A percentile compares a stretch with the other conserved stretches of the same genome.
These are phyloP conservation scores for Stemphylium lycopersici DNA, from an alignment of 2,329 filamentous ascomycete species.

Conservation along the genomic window DNA sequence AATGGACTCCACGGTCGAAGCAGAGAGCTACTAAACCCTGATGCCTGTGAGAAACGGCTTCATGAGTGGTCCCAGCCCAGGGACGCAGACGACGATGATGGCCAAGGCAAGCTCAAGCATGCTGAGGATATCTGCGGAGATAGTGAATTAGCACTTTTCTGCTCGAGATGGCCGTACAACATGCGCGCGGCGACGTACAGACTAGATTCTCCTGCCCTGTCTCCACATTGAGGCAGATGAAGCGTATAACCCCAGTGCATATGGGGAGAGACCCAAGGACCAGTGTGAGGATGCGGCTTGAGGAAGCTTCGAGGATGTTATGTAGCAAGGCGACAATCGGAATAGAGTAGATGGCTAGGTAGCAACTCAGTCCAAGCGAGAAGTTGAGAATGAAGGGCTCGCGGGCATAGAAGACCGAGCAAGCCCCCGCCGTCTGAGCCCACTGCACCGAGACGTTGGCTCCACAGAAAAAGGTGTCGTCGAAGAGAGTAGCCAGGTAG, in stretches of 20 bases:
- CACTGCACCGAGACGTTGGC: slow-evolving; percentile 23
- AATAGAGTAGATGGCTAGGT: slow-evolving; percentile 23
- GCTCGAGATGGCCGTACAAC: not conserved
- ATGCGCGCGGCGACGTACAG: not conserved
- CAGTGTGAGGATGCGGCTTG: too few species aligned
- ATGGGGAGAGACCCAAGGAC: too few species aligned
- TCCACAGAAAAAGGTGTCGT: slow-evolving; percentile 31
- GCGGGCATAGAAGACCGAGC: slow-evolving; percentile 29
- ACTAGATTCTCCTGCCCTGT: slow-evolving; percentile 1
- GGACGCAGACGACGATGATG: not conserved
- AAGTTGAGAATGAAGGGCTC: slow-evolving; percentile 33
- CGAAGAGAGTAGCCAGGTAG: slow-evolving; percentile 28
- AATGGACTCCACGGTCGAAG: too few species aligned
- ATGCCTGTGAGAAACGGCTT: too few species aligned
- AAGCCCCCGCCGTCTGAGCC: slow-evolving; percentile 28
- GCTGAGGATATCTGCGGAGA: not conserved
- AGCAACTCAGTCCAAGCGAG: slow-evolving; percentile 27
- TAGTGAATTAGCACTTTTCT: not conserved
- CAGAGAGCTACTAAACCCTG: too few species aligned
- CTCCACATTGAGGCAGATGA: not conserved
- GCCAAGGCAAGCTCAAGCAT: not conserved
- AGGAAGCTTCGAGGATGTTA: too few species aligned
- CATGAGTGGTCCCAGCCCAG: not conserved
- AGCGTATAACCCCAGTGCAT: not conserved
- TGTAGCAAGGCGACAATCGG: slow-evolving; percentile 4